Evolutionary conservation across 345 rosid genomes (phyloP).

Genomic region (Psidium guajava): DNA sequence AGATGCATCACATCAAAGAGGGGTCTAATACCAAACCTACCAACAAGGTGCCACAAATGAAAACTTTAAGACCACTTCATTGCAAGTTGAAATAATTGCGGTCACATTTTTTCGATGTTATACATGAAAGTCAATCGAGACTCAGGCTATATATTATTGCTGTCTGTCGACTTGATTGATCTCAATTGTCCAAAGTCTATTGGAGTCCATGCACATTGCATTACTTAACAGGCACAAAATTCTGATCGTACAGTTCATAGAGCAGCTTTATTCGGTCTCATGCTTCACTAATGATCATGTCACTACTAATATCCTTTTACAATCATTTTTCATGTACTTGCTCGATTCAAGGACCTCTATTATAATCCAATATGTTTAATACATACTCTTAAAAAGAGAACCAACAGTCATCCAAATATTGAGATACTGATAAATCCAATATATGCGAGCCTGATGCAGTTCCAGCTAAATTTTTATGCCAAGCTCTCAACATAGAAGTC

Average conservation of each 20-base stretch:
- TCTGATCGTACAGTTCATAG: not conserved
- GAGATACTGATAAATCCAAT: not conserved
- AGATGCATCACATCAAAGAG: not conserved
- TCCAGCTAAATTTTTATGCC: accelerated
- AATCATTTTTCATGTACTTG: not conserved
- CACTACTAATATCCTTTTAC: not conserved
- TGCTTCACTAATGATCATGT: not conserved
- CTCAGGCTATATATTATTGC: not conserved
- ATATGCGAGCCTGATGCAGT: not conserved
- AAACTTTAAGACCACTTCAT: not conserved
- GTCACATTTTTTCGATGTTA: not conserved
- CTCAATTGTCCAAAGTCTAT: not conserved
- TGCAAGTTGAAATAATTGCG: not conserved
- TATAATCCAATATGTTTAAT: not conserved
- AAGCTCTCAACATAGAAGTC: not conserved
- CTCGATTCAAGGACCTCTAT: not conserved
- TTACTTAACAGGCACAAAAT: not conserved
- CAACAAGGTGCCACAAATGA: not conserved
- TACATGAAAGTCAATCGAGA: not conserved
- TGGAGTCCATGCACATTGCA: not conserved
- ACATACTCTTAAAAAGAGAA: not conserved
- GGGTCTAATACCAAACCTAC: not conserved
- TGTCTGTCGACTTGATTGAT: not conserved
- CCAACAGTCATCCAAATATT: not conserved
- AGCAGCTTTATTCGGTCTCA: not conserved